phyloP scores from a whole-genome alignment of 768 basidiomycete genomes.

The Dioszegia aurantiaca region DNA sequence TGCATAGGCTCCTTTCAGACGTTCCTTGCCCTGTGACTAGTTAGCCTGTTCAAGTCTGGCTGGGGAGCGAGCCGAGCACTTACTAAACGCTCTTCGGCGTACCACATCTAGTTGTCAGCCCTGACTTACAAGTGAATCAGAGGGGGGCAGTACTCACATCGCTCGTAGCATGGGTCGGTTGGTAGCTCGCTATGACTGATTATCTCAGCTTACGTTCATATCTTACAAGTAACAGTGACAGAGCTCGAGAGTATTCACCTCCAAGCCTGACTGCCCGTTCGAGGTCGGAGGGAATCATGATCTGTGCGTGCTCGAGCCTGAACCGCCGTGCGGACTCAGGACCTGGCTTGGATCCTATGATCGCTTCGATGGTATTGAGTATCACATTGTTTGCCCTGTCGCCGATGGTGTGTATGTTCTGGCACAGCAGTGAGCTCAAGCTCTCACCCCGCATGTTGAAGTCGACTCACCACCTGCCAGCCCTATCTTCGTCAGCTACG shows the following conservation, averaged over 20 bases:
- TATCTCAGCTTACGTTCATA: too few species aligned
- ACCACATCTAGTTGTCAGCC: conserved; percentile 81
- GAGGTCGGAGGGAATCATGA: conserved; percentile 70
- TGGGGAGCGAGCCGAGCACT: too few species aligned
- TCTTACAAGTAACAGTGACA: too few species aligned
- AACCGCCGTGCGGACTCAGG: conserved; percentile 56
- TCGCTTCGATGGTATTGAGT: conserved; percentile 75
- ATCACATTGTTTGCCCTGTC: conserved; percentile 82
- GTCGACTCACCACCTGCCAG: conserved; percentile 82
- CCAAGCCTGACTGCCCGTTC: conserved; percentile 68
- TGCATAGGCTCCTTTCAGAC: conserved; percentile 85
- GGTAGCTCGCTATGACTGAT: conserved; percentile 82
- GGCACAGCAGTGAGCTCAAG: background rate
- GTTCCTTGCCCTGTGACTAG: conserved; percentile 2
- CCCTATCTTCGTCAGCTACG: conserved; percentile 48
- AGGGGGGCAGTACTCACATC: conserved; percentile 20
- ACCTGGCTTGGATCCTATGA: conserved; percentile 52
- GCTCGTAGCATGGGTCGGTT: conserved; percentile 83
- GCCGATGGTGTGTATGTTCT: conserved; percentile 67
- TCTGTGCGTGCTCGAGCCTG: conserved; percentile 90
- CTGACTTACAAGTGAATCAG: conserved; percentile 3
- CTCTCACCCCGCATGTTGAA: too few species aligned
- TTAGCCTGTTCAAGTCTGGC: too few species aligned
- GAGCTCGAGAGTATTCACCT: conserved; percentile 63
- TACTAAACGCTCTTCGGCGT: conserved; percentile 78